Conservation (phyloP, 306 rosid genomes). For the Pachyrhizus erosus region DNA sequence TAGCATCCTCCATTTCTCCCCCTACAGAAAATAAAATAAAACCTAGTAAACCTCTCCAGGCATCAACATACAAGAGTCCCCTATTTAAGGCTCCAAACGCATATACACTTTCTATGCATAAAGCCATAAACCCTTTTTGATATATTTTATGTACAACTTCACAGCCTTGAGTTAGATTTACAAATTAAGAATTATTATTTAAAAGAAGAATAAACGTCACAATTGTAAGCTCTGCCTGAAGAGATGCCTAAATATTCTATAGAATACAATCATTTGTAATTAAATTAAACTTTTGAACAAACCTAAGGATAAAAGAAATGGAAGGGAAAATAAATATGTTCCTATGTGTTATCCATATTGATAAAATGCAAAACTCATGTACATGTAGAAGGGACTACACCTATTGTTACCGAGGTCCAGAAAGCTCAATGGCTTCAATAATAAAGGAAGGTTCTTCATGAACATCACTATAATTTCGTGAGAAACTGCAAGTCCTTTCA, state of each 20-base stretch:
- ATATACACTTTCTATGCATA: too few species aligned
- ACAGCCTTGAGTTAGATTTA: not conserved
- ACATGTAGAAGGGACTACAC: slow-evolving; percentile 42
- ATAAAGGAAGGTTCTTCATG: slow-evolving; percentile 79
- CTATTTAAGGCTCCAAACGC: too few species aligned
- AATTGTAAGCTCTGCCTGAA: not conserved
- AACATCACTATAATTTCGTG: slow-evolving; percentile 64
- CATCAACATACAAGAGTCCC: too few species aligned
- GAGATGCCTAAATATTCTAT: not conserved
- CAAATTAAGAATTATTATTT: not conserved
- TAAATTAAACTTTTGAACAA: not conserved
- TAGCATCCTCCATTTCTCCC: too few species aligned
- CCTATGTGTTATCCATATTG: slow-evolving; percentile 27
- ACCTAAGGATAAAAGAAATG: not conserved
- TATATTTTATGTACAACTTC: not conserved
- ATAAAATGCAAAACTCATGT: slow-evolving; percentile 52
- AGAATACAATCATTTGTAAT: not conserved
- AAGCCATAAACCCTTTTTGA: too few species aligned
- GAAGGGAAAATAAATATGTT: slow-evolving; percentile 5
- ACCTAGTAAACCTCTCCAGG: too few species aligned
- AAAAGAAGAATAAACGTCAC: not conserved
- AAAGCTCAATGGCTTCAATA: slow-evolving; percentile 92
- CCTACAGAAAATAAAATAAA: too few species aligned
- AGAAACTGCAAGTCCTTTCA: slow-evolving; percentile 69
- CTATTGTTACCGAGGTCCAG: slow-evolving; percentile 81